Evolutionary conservation across 2,329 filamentous ascomycete genomes (phyloP).

Genomic region (Aspergillus floridensis): DNA sequence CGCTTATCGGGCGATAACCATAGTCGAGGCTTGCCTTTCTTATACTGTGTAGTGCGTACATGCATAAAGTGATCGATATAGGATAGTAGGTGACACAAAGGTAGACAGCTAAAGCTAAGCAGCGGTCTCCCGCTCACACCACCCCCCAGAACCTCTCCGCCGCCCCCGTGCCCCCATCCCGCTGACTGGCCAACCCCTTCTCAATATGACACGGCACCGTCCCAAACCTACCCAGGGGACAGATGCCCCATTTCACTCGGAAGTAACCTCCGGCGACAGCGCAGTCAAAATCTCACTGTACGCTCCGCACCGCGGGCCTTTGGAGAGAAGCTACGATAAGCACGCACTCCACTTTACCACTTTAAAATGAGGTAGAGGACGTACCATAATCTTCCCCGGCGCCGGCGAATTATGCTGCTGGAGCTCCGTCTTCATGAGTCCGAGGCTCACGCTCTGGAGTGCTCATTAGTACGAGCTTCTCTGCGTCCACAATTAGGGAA

Average conservation of each 20-base stretch:
- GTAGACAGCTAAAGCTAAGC: not conserved
- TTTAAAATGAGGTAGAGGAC: too few relatives aligned
- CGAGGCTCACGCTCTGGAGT: not conserved
- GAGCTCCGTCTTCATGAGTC: constrained; percentile 41
- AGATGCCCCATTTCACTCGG: constrained; percentile 35
- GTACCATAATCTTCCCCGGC: not conserved
- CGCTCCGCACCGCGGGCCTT: constrained; percentile 33
- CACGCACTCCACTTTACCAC: constrained; percentile 17
- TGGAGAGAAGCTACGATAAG: constrained; percentile 18
- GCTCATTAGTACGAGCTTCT: not conserved
- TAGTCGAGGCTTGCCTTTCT: not conserved
- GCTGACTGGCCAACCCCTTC: constrained; percentile 19
- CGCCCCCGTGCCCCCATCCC: constrained; percentile 29
- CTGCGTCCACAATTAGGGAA: too few relatives aligned
- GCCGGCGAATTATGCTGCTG: constrained; percentile 19
- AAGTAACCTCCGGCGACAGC: constrained; percentile 31
- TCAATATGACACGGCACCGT: constrained; percentile 27
- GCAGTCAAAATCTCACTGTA: constrained; percentile 40
- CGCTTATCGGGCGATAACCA: not conserved
- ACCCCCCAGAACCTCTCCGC: constrained; percentile 40
- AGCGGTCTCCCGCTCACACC: constrained; percentile 28
- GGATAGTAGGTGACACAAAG: too few relatives aligned
- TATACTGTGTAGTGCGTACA: too few relatives aligned
- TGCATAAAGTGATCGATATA: too few relatives aligned
- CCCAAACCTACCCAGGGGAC: constrained; percentile 50